These are phyloP conservation scores for Phytopythium litorale DNA, from an alignment of 352 stramenopile species.

Conservation along the genomic window DNA sequence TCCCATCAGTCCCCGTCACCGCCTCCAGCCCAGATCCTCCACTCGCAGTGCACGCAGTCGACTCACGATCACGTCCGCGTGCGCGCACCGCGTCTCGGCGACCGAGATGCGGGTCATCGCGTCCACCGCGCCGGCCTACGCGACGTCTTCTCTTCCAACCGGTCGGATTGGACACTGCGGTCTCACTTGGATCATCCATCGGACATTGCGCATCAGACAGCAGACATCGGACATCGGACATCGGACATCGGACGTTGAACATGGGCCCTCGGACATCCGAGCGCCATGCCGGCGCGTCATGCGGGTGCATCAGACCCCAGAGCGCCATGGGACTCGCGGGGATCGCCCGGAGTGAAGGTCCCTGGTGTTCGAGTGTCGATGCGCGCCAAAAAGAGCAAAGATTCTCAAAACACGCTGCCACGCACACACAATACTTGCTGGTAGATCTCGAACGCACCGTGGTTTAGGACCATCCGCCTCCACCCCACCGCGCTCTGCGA, in stretches of 20 bases:
- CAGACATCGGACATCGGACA: too few species aligned
- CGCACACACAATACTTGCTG: neutral
- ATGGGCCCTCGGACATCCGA: neutral
- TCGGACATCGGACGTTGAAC: too few species aligned
- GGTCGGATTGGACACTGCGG: neutral
- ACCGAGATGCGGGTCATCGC: conserved; percentile 13
- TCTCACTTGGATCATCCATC: neutral
- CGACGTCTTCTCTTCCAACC: too few species aligned
- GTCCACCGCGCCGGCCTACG: neutral
- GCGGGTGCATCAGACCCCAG: neutral
- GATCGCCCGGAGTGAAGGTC: neutral
- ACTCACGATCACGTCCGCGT: conserved; percentile 22
- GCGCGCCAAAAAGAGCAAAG: neutral
- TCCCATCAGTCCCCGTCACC: neutral
- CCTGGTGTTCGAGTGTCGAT: neutral
- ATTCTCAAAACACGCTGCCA: neutral
- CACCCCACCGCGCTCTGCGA: neutral
- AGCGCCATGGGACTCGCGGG: neutral
- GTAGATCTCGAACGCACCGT: neutral
- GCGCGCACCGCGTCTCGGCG: conserved; percentile 22
- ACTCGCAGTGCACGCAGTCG: neutral
- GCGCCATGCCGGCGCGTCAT: neutral
- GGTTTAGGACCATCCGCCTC: neutral
- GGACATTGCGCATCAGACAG: too few species aligned
- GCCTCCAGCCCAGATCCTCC: neutral